Percentiles rank a stretch among this genome's conserved stretches.
Conservation (phyloP, 139 green algal species). For the Micractinium conductrix region DNA sequence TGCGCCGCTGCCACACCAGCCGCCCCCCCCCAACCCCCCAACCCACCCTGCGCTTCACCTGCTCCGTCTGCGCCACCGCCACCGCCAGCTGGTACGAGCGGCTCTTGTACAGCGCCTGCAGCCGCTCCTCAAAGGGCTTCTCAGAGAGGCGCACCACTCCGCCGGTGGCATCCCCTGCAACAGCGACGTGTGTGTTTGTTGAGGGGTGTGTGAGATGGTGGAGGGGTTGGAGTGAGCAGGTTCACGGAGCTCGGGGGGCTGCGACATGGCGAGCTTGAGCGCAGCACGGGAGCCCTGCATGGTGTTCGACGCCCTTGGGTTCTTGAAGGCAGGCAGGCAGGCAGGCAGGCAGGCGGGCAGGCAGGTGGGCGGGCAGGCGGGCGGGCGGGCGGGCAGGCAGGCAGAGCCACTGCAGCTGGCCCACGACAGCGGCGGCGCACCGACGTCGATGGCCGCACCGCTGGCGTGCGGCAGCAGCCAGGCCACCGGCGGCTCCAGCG, state of each 20-base stretch:
- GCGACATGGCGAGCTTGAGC: no score
- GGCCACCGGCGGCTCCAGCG: conserved; percentile 25
- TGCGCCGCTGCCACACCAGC: background rate
- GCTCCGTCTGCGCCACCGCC: conserved; percentile 61
- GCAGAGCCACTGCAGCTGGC: no score
- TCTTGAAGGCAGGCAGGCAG: no score
- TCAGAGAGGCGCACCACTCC: conserved; percentile 49
- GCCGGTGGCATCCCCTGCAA: conserved; percentile 24
- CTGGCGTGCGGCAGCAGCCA: conserved; percentile 9
- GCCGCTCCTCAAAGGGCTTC: conserved; percentile 54
- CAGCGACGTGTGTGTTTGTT: no score
- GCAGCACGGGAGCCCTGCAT: no score
- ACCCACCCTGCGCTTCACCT: conserved; percentile 19
- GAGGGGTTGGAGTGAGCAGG: no score
- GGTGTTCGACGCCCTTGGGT: no score
- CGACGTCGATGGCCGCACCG: background rate
- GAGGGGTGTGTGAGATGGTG: background rate
- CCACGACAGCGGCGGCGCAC: no score
- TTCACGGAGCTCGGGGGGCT: no score
- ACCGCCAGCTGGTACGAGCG: conserved; percentile 80
- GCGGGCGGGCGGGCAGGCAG: no score
- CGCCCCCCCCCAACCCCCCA: background rate
- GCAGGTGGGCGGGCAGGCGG: no score
- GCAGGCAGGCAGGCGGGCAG: no score
- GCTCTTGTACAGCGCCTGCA: conserved; percentile 77